A percentile compares a stretch with the other conserved stretches of the same genome.
These are phyloP conservation scores for Ustilago crameri DNA, from an alignment of 1,284 basidiomycete genomes.

Conservation along the genomic window DNA sequence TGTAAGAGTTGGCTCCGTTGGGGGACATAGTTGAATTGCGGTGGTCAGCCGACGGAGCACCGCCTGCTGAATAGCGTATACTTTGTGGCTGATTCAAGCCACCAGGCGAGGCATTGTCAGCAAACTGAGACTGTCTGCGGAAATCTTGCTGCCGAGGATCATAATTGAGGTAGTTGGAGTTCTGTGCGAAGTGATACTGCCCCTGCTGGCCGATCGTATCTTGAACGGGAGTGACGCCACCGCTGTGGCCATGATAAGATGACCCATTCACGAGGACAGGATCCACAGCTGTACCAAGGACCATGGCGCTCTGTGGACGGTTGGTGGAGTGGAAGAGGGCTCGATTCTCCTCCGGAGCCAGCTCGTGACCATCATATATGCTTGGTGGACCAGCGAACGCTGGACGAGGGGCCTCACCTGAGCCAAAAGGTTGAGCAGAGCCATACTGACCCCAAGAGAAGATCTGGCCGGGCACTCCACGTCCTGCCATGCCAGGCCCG, in stretches of 20 bases:
- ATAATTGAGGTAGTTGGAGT: constrained; percentile 13
- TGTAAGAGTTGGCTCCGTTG: constrained; percentile 13
- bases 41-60: constrained; percentile 9
- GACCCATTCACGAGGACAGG: constrained; percentile 32
- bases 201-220: constrained; percentile 30
- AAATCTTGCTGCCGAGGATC: constrained; percentile 13
- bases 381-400: constrained; percentile 60
- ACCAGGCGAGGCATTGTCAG: constrained; percentile 5
- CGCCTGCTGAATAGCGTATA: constrained; percentile 9
- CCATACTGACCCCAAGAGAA: constrained; percentile 58
- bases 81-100: constrained; percentile 2
- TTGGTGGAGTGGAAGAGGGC: constrained; percentile 54
- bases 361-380: constrained; percentile 52
- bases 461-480: constrained; percentile 60
- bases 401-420: constrained; percentile 30
- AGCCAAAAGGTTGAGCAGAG: constrained; percentile 46
- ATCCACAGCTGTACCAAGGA: constrained; percentile 31
- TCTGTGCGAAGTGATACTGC: constrained; percentile 4
- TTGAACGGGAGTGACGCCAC: constrained; percentile 33
- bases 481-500: constrained; percentile 60
- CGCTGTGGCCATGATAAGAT: constrained; percentile 36
- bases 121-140: constrained; percentile 21
- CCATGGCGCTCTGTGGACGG: constrained; percentile 45
- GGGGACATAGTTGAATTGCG: constrained; percentile 17
- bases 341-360: constrained; percentile 43